Evolutionary conservation across 345 rosid species (phyloP), one percentile per base, ranked within the genome.

Genomic region (Salix purpurea): DNA sequence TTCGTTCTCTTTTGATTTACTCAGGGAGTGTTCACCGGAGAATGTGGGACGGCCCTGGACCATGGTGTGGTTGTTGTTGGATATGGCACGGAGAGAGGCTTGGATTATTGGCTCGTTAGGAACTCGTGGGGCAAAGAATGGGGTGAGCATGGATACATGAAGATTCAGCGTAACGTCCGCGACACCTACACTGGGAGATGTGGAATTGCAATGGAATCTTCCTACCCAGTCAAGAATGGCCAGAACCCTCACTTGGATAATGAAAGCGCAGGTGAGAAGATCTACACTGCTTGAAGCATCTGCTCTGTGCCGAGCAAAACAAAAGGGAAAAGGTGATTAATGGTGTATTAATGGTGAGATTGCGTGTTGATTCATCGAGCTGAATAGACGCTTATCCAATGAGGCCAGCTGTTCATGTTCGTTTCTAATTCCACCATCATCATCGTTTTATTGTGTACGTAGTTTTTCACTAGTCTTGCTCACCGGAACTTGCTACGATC

Each of bases 281-380:
- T 87, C 81, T 89, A 81, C 85, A 86, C 83, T 74, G 88, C 83
- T 82, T 89, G 84, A 89, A 76, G 37, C 32, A 18, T 42, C 24
- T 52, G 23, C 60, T 52, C 36, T 28, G 48, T 48, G 21, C 24
- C 36, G 5, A 68, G 65, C 21, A 28, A 56, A 16, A 66, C 65
- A 54, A 42, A 68, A 48, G 30, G 32, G 28, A 76, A 34, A 34
- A 39, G 37, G 42, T 54, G 21, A 14, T 28, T 14, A 30, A 39
- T 26, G 23, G 34, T 66, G 69, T 44, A 65, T 60, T 72, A 4
- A 61, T 14, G 19, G 10, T 39, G 54, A 54, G 24, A 50, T 30
- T 75, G 13, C 16, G 54, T 58, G 58, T 39, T 65, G 48, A 61
- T 71, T 75, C 70, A 39, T 66, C 66, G 34, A 40, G 36, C 50